phyloP scores from a whole-genome alignment of 345 rosid species.

The Rhodomyrtus tomentosa region DNA sequence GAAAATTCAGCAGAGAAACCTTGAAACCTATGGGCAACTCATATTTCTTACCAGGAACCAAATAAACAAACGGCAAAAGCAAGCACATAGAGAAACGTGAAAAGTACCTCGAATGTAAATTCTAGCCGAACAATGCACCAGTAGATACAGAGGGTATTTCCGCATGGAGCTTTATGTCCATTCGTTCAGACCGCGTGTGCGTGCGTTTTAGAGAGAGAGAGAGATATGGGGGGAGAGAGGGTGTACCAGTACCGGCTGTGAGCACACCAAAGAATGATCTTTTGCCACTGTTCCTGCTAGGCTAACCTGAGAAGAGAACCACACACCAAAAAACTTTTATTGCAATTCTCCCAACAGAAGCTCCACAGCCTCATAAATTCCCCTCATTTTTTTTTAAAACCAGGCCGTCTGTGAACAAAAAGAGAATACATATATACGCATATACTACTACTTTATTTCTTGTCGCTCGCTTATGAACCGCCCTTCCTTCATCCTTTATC shows the following conservation, averaged over 20 bases:
- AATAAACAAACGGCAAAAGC: neutral
- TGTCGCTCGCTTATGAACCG: neutral
- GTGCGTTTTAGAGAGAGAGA: neutral
- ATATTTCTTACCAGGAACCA: constrained; percentile 1
- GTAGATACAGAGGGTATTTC: neutral
- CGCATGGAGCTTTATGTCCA: neutral
- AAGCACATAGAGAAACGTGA: neutral
- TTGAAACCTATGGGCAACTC: neutral
- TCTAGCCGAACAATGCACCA: neutral
- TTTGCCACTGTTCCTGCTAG: constrained; percentile 21
- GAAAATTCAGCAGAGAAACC: neutral
- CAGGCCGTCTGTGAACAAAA: neutral
- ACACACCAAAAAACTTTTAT: constrained; percentile 25
- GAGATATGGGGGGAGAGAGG: constrained; percentile 20
- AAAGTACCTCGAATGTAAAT: neutral
- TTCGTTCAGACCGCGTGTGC: neutral
- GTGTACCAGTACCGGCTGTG: constrained; percentile 22
- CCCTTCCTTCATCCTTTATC: neutral
- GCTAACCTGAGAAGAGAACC: constrained; percentile 56
- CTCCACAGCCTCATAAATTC: constrained; percentile 49
- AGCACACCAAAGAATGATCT: constrained; percentile 13
- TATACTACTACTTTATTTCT: neutral
- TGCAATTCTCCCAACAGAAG: constrained; percentile 8
- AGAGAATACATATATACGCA: neutral
- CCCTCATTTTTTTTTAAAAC: neutral